Conservation (phyloP, 306 rosid genomes). For the Cucurbita moschata region DNA sequence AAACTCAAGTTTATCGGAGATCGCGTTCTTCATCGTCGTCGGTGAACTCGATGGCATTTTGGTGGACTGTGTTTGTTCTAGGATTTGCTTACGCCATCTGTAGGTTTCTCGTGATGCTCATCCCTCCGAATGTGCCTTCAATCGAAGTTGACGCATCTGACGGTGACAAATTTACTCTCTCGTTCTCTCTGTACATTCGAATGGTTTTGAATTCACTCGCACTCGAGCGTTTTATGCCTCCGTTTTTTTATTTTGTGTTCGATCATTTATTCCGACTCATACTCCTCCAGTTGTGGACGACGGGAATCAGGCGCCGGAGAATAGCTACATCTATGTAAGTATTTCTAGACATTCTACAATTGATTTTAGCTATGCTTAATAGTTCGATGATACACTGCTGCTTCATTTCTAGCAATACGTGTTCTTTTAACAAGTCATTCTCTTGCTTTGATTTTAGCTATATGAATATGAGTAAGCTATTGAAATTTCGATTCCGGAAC, state of each 20-base stretch:
- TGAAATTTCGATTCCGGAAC: not conserved
- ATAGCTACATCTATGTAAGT: slow-evolving; percentile 77
- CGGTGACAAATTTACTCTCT: slow-evolving; percentile 23
- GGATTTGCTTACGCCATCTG: slow-evolving; percentile 69
- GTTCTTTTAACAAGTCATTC: not conserved
- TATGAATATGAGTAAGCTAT: not conserved
- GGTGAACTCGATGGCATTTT: slow-evolving; percentile 42
- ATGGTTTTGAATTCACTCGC: not conserved
- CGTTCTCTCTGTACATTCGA: not conserved
- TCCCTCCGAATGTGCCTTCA: slow-evolving; percentile 86
- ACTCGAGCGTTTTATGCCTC: not conserved
- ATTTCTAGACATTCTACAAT: not conserved
- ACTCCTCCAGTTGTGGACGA: slow-evolving; percentile 60
- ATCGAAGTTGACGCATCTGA: slow-evolving; percentile 81
- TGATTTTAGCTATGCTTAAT: not conserved
- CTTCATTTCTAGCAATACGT: not conserved
- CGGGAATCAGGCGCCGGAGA: slow-evolving; percentile 63
- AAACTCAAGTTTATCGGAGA: not conserved
- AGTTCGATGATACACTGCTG: not conserved
- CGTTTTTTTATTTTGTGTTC: not conserved
- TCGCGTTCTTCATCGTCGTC: not conserved
- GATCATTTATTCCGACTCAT: slow-evolving; percentile 4
- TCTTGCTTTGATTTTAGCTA: not conserved
- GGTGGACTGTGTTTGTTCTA: slow-evolving; percentile 77
- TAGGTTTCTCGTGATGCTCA: slow-evolving; percentile 69